These are phyloP conservation scores for Periglandula ipomoeae DNA, from an alignment of 2,329 filamentous ascomycete species.

Conservation along the genomic window DNA sequence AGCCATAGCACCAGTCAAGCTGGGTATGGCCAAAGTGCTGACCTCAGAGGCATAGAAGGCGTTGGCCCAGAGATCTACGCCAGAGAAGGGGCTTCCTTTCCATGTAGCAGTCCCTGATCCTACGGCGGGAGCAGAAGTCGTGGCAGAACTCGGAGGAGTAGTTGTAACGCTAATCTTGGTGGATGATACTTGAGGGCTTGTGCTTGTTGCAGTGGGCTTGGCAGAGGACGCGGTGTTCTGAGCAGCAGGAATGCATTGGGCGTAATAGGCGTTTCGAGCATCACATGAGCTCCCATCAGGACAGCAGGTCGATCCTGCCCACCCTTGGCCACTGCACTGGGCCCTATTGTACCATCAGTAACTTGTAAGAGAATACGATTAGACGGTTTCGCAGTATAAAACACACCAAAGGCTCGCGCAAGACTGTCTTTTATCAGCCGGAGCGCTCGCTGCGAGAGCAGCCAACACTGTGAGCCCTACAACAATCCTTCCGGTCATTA, in stretches of 20 bases:
- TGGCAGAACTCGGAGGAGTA: slow-evolving; percentile 22
- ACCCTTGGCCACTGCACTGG: slow-evolving; percentile 38
- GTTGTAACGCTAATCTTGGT: not conserved
- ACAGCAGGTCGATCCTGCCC: slow-evolving; percentile 36
- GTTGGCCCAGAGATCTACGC: slow-evolving; percentile 44
- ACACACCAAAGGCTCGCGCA: slow-evolving; percentile 24
- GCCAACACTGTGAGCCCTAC: slow-evolving; percentile 7
- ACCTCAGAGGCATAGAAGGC: slow-evolving; percentile 47
- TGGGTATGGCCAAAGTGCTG: slow-evolving; percentile 49
- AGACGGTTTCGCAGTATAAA: slow-evolving; percentile 9
- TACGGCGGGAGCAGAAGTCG: slow-evolving; percentile 10
- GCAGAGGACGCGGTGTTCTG: slow-evolving; percentile 12
- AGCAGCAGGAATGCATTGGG: slow-evolving; percentile 23
- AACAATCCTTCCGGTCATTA: not conserved
- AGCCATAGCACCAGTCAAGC: slow-evolving; percentile 45
- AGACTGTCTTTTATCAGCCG: slow-evolving; percentile 29
- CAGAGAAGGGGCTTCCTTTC: slow-evolving; percentile 46
- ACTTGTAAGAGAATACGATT: not conserved
- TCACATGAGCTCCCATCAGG: slow-evolving; percentile 27
- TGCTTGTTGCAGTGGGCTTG: slow-evolving; percentile 25
- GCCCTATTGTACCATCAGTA: slow-evolving; percentile 10
- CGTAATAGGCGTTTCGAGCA: slow-evolving; percentile 26
- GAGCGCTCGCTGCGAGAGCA: slow-evolving; percentile 27
- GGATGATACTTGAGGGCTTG: slow-evolving; percentile 26
- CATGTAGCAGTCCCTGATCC: slow-evolving; percentile 29